Base-by-base conservation (phyloP, 2,329 filamentous ascomycete genomes). In the Orbilia brochopaga region DNA sequence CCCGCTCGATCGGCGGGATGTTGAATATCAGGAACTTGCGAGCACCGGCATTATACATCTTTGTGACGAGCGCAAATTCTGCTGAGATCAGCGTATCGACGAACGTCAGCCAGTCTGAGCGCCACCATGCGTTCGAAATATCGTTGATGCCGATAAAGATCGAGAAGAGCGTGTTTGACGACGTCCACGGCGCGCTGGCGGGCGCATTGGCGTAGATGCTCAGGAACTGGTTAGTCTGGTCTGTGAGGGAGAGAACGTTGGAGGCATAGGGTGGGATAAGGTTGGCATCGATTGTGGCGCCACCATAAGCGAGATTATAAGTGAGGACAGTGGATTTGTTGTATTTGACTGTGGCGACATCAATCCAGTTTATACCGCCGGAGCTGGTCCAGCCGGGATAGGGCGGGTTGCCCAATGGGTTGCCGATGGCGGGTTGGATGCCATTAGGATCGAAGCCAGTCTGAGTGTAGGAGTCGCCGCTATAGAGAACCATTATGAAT, bases 391-490 rank as follows among this genome's bases (percentile, higher is more conserved):
- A 82, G 21, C 83, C 82, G 0, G 83, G 83, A 73, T 84, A 85
- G 0, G 80, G 53, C 0, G 87, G 87, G 75, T 89, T 89, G 0
- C 87, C 86, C 73, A 88, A 79, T 0, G 86, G 85, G 75, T 87
- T 85, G 4, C 79, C 78, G 2, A 80, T 74, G 6, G 81, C 83
- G 0, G 87, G 86, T 40, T 85, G 82, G 0, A 81, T 78, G 21
- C 81, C 80, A 10, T 79, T 81, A 46, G 83, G 79, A 67, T 86
- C 79, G 78, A 89, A 89, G 7, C 83, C 83, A 1, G 84, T 86
- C 72, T 83, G 82, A 0, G 84, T 84, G 78, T 87, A 87, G 1
- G 84, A 86, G 75, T 87, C 84, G 46, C 85, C 85, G 74, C 83
- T 84, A 60, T 42, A 10, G 42, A 19, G 48, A 24, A 50, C 10